phyloP scores from a whole-genome alignment of 352 stramenopile genomes.

The Pythium coloratum region DNA sequence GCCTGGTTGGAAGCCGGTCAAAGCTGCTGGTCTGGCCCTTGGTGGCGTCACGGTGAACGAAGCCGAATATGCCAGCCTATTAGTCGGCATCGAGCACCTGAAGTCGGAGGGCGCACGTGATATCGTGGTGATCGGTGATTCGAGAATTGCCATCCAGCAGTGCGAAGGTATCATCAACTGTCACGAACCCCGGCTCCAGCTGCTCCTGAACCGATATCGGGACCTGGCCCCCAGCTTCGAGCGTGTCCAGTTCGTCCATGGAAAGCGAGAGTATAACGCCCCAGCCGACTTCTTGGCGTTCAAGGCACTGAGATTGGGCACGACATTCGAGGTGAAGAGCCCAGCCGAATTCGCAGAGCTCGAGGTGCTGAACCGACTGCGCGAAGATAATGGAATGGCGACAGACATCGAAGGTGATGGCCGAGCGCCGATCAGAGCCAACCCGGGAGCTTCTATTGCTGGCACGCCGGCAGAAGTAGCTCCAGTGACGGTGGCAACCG shows the following conservation, averaged over 20 bases:
- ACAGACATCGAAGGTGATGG: too few species aligned
- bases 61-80: conserved; percentile 22
- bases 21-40: not conserved
- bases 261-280: conserved; percentile 8
- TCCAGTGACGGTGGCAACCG: too few species aligned
- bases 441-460: too few species aligned
- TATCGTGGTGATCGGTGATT: conserved; percentile 14
- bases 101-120: too few species aligned
- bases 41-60: conserved; percentile 17
- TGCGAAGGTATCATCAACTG: conserved; percentile 19
- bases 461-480: too few species aligned
- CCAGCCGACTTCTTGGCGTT: conserved; percentile 5
- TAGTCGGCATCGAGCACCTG: conserved; percentile 2
- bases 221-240: not conserved
- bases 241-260: not conserved
- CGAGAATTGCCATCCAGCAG: conserved; percentile 12
- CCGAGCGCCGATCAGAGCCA: too few species aligned
- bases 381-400: too few species aligned
- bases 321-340: not conserved
- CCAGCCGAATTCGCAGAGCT: not conserved
- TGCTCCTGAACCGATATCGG: conserved; percentile 3
- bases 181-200: conserved; percentile 8
- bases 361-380: not conserved
- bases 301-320: not conserved
- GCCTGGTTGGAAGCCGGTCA: conserved; percentile 9